Evolutionary conservation across 176 grass and related monocot species (phyloP), one percentile per base, ranked within the genome.

Genomic region (Carex parvula): DNA sequence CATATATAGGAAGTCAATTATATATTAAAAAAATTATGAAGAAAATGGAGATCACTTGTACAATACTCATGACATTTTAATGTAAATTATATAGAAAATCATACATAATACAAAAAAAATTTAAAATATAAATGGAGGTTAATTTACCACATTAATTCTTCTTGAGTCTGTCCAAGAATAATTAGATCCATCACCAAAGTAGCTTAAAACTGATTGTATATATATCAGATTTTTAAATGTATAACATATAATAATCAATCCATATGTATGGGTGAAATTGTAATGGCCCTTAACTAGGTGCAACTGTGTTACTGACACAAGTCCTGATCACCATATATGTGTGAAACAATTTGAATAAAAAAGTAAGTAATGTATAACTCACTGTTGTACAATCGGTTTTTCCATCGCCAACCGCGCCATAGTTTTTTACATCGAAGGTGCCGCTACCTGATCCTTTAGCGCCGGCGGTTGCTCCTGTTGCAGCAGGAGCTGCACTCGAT

Each of bases 381-480:
- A 93, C 91, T 79, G 81, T 53, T 2, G 89, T 87, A 9, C 33
- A 86, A 42, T 93, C 89, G 0, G 84, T 91, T 81, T 91, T 88
- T 84, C 86, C 91, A 15, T 91, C 84, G 21, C 2, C 17, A 13
- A 15, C 22, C 0, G 84, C 91, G 24, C 91, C 89, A 26, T 88
- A 85, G 56, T 89, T 81, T 13, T 63, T 42, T 53, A 93, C 64
- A 83, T 93, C 71, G 56, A 90, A 88, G 5, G 65, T 8, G 18
- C 70, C 63, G 1, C 0, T 16, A 55, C 54, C 13, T 8, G n/a
- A 12, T 30, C 46, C 71, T 60, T 18, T 18, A n/a, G 56, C 56
- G 7, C 44, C 2, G 44, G 16, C 16, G 6, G 26, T 14, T 15
- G 63, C 10, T 39, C 37, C 37, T 39, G 37, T 4, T 39, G 37